Evolutionary conservation across 495 filamentous ascomycete genomes (phyloP).

Genomic region (Elasticomyces elasticus): DNA sequence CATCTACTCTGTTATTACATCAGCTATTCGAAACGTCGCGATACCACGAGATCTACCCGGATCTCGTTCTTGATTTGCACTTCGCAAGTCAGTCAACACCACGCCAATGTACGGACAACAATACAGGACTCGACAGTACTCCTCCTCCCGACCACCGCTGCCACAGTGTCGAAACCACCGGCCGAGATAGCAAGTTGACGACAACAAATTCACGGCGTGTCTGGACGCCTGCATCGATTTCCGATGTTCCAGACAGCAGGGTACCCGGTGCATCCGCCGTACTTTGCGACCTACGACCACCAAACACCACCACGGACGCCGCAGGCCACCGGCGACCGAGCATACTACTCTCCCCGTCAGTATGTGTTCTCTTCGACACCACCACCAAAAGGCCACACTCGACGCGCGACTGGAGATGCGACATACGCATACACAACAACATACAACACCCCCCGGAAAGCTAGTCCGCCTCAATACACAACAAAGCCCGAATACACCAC

Average conservation of each 20-base stretch:
- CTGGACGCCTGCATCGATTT: constrained; percentile 20
- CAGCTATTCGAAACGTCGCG: background rate
- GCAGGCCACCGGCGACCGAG: constrained; percentile 17
- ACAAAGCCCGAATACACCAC: constrained; percentile 23
- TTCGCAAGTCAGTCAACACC: constrained; percentile 7
- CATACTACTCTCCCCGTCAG: constrained; percentile 33
- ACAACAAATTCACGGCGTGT: constrained; percentile 11
- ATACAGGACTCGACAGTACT: constrained; percentile 18
- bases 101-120: constrained; percentile 27
- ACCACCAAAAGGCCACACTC: constrained; percentile 30
- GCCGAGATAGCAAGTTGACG: constrained; percentile 14
- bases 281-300: constrained; percentile 30
- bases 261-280: constrained; percentile 29
- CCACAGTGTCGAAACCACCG: constrained; percentile 16
- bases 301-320: constrained; percentile 30
- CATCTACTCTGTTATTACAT: constrained; percentile 5
- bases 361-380: constrained; percentile 26
- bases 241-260: constrained; percentile 28
- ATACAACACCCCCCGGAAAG: constrained; percentile 23
- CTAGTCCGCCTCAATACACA: constrained; percentile 16
- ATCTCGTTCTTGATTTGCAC: constrained; percentile 18
- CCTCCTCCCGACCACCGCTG: constrained; percentile 23
- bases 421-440: constrained; percentile 18
- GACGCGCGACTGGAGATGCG: constrained; percentile 28
- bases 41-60: constrained; percentile 7